These are phyloP conservation scores for Platanthera guangdongensis DNA, from an alignment of 106 monocot species.

Conservation along the genomic window DNA sequence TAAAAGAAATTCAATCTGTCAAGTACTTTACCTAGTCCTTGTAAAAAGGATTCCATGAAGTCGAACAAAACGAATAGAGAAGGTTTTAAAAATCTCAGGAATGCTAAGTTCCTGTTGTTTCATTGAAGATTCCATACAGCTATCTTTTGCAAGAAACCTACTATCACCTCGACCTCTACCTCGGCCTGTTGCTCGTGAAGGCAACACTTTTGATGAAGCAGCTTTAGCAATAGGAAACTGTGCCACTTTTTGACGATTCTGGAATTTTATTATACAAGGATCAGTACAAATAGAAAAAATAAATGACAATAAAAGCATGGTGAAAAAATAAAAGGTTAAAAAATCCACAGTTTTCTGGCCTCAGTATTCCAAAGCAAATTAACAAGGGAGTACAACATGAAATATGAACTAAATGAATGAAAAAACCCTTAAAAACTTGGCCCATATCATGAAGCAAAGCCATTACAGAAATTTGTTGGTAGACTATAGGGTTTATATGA, in stretches of 20 bases:
- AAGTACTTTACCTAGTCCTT: conserved; percentile 58
- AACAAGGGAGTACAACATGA: not conserved
- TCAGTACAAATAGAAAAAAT: not conserved
- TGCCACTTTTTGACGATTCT: conserved; percentile 83
- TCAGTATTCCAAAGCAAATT: not conserved
- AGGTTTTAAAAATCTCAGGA: conserved; percentile 53
- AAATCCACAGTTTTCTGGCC: not conserved
- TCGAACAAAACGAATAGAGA: conserved; percentile 73
- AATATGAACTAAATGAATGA: not conserved
- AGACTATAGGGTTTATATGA: not conserved
- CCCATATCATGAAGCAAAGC: not conserved
- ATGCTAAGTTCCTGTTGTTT: conserved; percentile 37
- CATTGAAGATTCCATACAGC: conserved; percentile 16
- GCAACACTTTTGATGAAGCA: conserved; percentile 24
- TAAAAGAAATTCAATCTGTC: not conserved
- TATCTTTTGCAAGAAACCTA: conserved; percentile 42
- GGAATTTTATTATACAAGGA: conserved; percentile 4
- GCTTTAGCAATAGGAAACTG: conserved; percentile 43
- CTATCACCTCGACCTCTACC: conserved; percentile 51
- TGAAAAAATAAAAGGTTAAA: not conserved
- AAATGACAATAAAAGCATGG: not conserved
- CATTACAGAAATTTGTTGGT: not conserved
- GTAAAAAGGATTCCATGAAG: conserved; percentile 95
- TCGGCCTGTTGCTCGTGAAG: conserved; percentile 35
- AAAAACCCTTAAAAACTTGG: not conserved